phyloP scores from a whole-genome alignment of 2,329 filamentous ascomycete genomes.

The Elsinoe arachidis region DNA sequence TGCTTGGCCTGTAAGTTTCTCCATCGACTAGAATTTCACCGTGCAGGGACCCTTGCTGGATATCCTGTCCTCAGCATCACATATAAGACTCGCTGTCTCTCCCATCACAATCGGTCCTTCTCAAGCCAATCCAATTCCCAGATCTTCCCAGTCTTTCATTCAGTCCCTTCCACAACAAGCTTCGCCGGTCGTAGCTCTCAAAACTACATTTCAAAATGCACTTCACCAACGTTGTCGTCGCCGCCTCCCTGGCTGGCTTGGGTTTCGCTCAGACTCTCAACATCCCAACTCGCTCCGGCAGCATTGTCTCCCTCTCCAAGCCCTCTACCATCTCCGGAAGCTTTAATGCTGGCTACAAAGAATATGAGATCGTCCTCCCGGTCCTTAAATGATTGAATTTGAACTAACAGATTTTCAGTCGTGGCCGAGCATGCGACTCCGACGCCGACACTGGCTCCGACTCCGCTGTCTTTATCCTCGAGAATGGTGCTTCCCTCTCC shows the following conservation, averaged over 20 bases:
- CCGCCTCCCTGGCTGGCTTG: constrained; percentile 22
- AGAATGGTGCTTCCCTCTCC: constrained; percentile 42
- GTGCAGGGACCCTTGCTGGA: background rate
- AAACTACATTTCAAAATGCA: constrained; percentile 8
- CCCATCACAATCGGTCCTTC: background rate
- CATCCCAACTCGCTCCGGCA: constrained; percentile 26
- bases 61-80: background rate
- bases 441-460: constrained; percentile 37
- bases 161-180: background rate
- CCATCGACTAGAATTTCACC: constrained; percentile 8
- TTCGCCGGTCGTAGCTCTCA: constrained; percentile 3
- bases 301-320: constrained; percentile 24
- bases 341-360: constrained; percentile 43
- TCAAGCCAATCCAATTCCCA: constrained; percentile 6
- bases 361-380: too few species aligned
- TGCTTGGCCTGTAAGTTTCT: constrained; percentile 7
- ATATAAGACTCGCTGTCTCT: background rate
- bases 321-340: constrained; percentile 18
- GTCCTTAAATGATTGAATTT: too few species aligned
- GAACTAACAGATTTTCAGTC: constrained; percentile 27
- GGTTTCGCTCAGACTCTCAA: constrained; percentile 26
- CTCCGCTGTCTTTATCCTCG: constrained; percentile 45
- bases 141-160: constrained; percentile 9
- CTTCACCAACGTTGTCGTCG: constrained; percentile 15
- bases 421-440: constrained; percentile 34